Percentiles rank a stretch among this genome's conserved stretches.
These are phyloP conservation scores for Volvox reticuliferus DNA, from an alignment of 139 green algal species.

Conservation along the genomic window DNA sequence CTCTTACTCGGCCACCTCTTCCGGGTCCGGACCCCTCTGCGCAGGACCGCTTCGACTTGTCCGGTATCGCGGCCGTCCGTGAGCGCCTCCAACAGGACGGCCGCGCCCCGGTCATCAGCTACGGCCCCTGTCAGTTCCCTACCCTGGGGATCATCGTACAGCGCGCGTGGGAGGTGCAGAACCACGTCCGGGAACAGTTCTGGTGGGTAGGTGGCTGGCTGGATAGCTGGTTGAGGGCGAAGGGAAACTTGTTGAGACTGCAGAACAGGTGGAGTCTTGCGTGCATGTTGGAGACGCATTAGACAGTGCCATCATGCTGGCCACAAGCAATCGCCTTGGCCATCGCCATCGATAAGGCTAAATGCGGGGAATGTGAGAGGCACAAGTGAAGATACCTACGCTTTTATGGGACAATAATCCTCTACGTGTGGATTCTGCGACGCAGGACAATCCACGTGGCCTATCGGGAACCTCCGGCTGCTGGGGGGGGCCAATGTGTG, in stretches of 20 bases:
- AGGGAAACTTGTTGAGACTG: too few relatives aligned
- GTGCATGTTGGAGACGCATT: too few relatives aligned
- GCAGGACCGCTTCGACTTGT: conserved; percentile 87
- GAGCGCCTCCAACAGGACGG: conserved; percentile 18
- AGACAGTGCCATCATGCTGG: too few relatives aligned
- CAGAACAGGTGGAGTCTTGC: too few relatives aligned
- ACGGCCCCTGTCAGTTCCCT: conserved; percentile 98
- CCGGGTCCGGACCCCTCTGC: neutral
- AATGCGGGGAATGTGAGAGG: too few relatives aligned
- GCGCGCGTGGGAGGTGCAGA: conserved; percentile 95
- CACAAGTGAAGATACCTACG: too few relatives aligned
- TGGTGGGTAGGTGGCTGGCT: conserved; percentile 70
- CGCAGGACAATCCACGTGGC: conserved; percentile 30
- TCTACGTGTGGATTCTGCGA: too few relatives aligned
- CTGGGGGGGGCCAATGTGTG: conserved; percentile 42
- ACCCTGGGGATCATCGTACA: conserved; percentile 98
- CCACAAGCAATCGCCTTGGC: too few relatives aligned
- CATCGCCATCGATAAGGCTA: too few relatives aligned
- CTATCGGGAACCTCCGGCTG: neutral
- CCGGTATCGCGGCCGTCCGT: conserved; percentile 44
- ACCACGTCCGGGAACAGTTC: conserved; percentile 93
- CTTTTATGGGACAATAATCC: too few relatives aligned
- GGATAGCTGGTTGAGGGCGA: neutral
- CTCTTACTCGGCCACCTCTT: neutral
- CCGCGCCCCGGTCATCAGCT: conserved; percentile 76